Conservation (phyloP, 1,139 yeast species). For the Scheffersomyces stambukii region DNA sequence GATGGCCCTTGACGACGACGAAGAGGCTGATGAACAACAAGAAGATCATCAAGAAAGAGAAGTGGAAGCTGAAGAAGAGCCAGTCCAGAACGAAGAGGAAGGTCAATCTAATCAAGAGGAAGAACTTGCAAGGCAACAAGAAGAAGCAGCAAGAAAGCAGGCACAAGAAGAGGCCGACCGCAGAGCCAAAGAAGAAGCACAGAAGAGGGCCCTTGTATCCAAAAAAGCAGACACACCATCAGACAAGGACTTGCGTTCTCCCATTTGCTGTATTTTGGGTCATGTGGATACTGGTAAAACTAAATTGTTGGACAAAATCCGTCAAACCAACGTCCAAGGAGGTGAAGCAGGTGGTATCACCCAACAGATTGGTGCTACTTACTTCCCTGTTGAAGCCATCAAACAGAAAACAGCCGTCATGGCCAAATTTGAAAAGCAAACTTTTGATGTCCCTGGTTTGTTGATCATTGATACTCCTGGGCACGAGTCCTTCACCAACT, state of each 20-base stretch:
- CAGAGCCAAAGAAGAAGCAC: conserved; percentile 12
- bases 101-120: conserved; percentile 15
- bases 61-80: conserved; percentile 17
- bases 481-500: conserved; percentile 97
- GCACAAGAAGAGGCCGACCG: conserved; percentile 18
- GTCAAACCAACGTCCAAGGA: conserved; percentile 99
- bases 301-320: conserved; percentile 88
- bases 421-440: conserved; percentile 79
- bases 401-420: conserved; percentile 86
- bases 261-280: conserved; percentile 97
- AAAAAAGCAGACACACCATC: conserved; percentile 14
- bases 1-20: conserved; percentile 54
- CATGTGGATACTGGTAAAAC: conserved; percentile 99
- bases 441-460: conserved; percentile 94
- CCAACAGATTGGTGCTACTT: conserved; percentile 99
- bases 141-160: conserved; percentile 12
- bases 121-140: conserved; percentile 17
- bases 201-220: conserved; percentile 2
- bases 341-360: conserved; percentile 99
- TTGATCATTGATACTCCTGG: conserved; percentile 98
- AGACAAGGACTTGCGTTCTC: conserved; percentile 78
- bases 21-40: conserved; percentile 20
- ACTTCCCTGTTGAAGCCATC: conserved; percentile 95
- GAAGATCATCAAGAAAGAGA: conserved; percentile 21
- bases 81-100: too few species aligned